Evolutionary conservation across 257 asterid genomes (phyloP), one percentile per base, ranked within the genome.

Genomic region (Craterostigma plantagineum): DNA sequence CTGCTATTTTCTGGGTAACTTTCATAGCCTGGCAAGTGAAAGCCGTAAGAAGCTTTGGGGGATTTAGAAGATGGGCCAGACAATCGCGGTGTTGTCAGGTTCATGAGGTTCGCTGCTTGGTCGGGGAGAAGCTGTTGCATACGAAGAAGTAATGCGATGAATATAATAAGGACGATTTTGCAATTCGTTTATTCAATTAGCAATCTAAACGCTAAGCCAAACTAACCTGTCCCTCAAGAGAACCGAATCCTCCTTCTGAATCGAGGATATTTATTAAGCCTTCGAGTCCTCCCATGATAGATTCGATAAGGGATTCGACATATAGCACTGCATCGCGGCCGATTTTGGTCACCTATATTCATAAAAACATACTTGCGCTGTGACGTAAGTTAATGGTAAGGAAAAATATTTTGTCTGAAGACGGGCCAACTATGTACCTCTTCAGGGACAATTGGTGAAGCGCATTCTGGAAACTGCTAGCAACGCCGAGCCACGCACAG

Each of bases 401-500:
- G 14, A 11, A 7, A 37, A 13, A 2, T n/a, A 41, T 6, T 41
- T 8, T 41, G 14, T 41, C 10, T 17, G 9, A 14, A n/a, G 8
- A 58, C 16, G 15, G 18, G 46, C 56, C 42, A 45, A 45, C 55
- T 76, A 87, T 93, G 90, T 90, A 90, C 99, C 94, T 90, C 99
- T 65, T 90, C 95, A 8, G 94, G 82, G 15, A 83, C 72, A 68
- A 90, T 69, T 51, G 73, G 70, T 30, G 95, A 83, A 51, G 95
- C 99, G 54, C 95, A 90, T 68, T 87, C 95, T 0, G 92, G 42
- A 87, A 87, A 67, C 95, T 87, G 68, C 95, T 74, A 38, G 98
- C 98, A 53, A 82, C 93, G 57, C 98, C 98, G 64, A 87, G 98
- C 98, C 98, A 87, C 48, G 95, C 98, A 68, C 98, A 90, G 70